Conservation (phyloP, 306 rosid species). For the Luffa aegyptiaca region DNA sequence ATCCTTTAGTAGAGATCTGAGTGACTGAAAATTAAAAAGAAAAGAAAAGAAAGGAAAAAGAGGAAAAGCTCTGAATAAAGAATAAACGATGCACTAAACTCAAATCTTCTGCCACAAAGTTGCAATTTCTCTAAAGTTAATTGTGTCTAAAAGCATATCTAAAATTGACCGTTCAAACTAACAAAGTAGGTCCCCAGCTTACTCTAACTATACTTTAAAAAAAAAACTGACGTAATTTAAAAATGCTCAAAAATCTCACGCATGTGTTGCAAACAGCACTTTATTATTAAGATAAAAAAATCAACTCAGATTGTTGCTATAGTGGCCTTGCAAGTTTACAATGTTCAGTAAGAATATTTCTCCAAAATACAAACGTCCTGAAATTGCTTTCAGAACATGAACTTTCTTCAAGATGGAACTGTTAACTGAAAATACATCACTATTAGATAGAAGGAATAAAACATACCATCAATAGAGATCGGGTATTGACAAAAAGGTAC, state of each 20-base stretch:
- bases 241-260: neutral
- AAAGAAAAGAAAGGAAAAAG: neutral
- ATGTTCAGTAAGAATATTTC: neutral
- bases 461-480: conserved; percentile 3
- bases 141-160: conserved; percentile 4
- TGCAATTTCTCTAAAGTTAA: conserved; percentile 6
- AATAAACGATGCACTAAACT: conserved; percentile 1
- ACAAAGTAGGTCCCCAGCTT: neutral
- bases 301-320: neutral
- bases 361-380: neutral
- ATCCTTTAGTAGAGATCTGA: conserved; percentile 10
- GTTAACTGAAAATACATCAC: conserved; percentile 3
- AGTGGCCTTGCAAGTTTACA: neutral
- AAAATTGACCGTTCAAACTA: conserved; percentile 8
- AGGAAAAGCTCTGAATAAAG: neutral
- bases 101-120: conserved; percentile 11
- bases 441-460: neutral
- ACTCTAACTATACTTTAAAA: neutral
- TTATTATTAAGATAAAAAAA: neutral
- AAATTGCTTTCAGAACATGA: conserved; percentile 8
- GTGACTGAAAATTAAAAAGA: conserved; percentile 3
- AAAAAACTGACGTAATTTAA: neutral
- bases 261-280: neutral
- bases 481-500: neutral
- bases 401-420: neutral